Evolutionary conservation across 768 basidiomycete genomes (phyloP), one percentile per base, ranked within the genome.

Genomic region (Fomitopsis pulvina): DNA sequence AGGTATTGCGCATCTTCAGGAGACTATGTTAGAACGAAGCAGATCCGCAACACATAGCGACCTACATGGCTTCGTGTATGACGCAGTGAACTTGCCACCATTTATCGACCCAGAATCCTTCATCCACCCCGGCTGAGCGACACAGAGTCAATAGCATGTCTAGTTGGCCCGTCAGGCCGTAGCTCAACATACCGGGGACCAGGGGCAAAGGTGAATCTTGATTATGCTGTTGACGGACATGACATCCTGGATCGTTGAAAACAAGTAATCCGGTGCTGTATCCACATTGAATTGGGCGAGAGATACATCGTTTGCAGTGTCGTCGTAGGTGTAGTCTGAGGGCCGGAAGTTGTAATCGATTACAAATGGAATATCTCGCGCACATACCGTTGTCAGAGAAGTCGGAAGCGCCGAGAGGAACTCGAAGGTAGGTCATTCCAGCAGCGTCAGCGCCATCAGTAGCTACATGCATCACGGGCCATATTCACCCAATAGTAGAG

Each of bases 101-200:
- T 79, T 71, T 81, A 87, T 86, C 0, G 77, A 76, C 3, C 73
- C 73, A 50, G 74, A 79, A 42, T 67, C 70, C 64, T 89, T 89
- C 85, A 87, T 87, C 87, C 87, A 90, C 3, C 69, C 83, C 9
- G 87, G 87, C 85, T 87, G 34, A 9, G 21, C 21, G 2, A 39
- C 20, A n/a, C 18, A 16, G 21, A 22, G 20, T 16, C 16, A 28
- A 1, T 22, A 14, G 25, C 2, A 14, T 12, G 21, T n/a, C 1
- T 9, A 8, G 42, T 26, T 18, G 8, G 30, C 5, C 5, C 8
- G n/a, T 28, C 14, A 18, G 4, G 4, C n/a, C 14, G 16, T 12
- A 22, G 66, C 76, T 53, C 60, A n/a, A n/a, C n/a, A n/a, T n/a
- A 86, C 86, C 2, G 85, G 84, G 24, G 85, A 86, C 87, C 87